Evolutionary conservation across 2,329 filamentous ascomycete species (phyloP).

Genomic region (Nothomitra cinnamomea): DNA sequence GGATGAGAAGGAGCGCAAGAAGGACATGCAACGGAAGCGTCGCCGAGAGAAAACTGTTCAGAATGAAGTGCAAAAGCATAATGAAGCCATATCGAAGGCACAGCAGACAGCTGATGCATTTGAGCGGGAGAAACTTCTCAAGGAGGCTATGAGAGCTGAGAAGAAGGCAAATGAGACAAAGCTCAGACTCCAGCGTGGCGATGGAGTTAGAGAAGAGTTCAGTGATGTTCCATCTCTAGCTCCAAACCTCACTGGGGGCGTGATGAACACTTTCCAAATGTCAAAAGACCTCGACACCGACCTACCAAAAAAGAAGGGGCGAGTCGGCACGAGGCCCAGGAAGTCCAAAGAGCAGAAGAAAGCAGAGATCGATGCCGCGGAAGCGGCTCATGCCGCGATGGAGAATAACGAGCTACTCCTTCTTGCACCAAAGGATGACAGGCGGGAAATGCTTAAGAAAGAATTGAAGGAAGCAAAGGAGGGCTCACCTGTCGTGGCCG

Average conservation of each 20-base stretch:
- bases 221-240: constrained; percentile 54
- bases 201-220: constrained; percentile 42
- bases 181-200: constrained; percentile 69
- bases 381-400: constrained; percentile 58
- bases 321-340: constrained; percentile 49
- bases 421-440: constrained; percentile 42
- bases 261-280: constrained; percentile 68
- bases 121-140: constrained; percentile 63
- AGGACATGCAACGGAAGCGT: constrained; percentile 97
- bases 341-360: constrained; percentile 69
- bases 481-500: constrained; percentile 24
- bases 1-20: constrained; percentile 97
- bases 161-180: constrained; percentile 89
- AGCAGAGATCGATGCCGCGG: constrained; percentile 57
- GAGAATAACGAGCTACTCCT: constrained; percentile 26
- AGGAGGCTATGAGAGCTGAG: constrained; percentile 74
- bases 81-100: constrained; percentile 60
- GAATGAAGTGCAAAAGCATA: constrained; percentile 70
- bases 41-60: constrained; percentile 88
- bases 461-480: constrained; percentile 25
- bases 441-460: constrained; percentile 28
- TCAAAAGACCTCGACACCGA: constrained; percentile 34
- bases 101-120: constrained; percentile 64
- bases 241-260: constrained; percentile 68
- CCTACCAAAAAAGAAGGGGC: constrained; percentile 32